Conservation (phyloP, 176 grass and related monocot genomes). For the Oryza officinalis region DNA sequence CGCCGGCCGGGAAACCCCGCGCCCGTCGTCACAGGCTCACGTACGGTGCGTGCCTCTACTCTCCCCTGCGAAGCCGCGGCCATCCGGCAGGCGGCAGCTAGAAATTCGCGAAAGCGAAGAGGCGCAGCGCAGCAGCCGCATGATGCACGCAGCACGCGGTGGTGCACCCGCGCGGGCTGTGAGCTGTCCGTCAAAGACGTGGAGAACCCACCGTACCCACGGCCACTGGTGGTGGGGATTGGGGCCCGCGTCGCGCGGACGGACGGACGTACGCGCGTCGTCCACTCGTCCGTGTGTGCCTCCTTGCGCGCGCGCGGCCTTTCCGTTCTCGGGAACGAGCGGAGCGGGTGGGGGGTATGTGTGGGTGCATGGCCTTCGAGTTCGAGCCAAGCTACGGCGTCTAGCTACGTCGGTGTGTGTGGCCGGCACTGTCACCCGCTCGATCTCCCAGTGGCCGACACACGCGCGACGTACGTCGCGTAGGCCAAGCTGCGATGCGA, state of each 20-base stretch:
- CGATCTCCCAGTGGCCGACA: conserved; percentile 36
- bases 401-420: no score
- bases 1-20: no score
- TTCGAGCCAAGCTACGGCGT: conserved; percentile 2
- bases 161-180: background rate
- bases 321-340: conserved; percentile 11
- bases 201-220: no score
- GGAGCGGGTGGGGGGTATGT: background rate
- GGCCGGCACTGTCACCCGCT: no score
- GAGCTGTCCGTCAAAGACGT: background rate
- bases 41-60: no score
- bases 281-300: no score
- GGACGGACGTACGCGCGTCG: no score
- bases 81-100: background rate
- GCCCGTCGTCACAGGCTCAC: no score
- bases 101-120: background rate
- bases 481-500: background rate
- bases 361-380: conserved; percentile 8
- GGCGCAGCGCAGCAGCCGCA: background rate
- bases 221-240: no score
- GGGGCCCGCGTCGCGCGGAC: no score
- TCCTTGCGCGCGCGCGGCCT: background rate
- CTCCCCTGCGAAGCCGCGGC: background rate
- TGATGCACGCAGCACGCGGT: background rate
- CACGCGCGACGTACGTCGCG: background rate